These are phyloP conservation scores for Phyllosticta citribraziliensis DNA, from an alignment of 2,329 filamentous ascomycete species.

Conservation along the genomic window DNA sequence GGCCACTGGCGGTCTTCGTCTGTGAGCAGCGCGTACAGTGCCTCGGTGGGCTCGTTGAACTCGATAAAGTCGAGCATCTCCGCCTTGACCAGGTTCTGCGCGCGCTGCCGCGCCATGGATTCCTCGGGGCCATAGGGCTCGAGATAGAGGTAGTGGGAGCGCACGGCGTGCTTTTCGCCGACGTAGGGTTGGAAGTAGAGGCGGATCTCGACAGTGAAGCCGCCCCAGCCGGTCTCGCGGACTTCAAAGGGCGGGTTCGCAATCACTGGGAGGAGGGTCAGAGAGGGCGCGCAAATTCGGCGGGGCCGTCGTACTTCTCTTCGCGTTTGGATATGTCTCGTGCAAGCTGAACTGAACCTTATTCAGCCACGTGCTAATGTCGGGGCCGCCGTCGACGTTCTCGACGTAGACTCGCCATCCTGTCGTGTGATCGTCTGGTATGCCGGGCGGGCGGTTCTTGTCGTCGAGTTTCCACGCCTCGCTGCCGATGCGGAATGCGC, in stretches of 20 bases:
- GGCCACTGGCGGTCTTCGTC: slow-evolving; percentile 50
- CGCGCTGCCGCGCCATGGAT: slow-evolving; percentile 48
- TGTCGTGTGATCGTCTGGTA: slow-evolving; percentile 88
- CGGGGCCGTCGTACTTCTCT: slow-evolving; percentile 51
- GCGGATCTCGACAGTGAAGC: slow-evolving; percentile 94
- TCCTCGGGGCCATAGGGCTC: slow-evolving; percentile 74
- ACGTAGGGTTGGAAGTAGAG: slow-evolving; percentile 84
- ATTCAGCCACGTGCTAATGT: slow-evolving; percentile 90
- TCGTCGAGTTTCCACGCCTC: slow-evolving; percentile 52
- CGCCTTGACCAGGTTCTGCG: slow-evolving; percentile 53
- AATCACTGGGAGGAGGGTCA: background rate
- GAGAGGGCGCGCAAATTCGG: background rate
- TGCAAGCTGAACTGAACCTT: slow-evolving; percentile 98
- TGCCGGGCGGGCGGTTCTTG: slow-evolving; percentile 48
- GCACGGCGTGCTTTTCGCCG: slow-evolving; percentile 87
- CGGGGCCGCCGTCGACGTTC: slow-evolving; percentile 71
- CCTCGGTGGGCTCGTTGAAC: slow-evolving; percentile 93
- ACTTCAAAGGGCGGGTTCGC: slow-evolving; percentile 63
- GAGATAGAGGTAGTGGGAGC: slow-evolving; percentile 84
- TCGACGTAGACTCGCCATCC: slow-evolving; percentile 93
- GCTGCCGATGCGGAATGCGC: slow-evolving; percentile 38
- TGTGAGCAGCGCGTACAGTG: slow-evolving; percentile 81
- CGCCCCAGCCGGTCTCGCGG: slow-evolving; percentile 91
- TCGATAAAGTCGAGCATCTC: slow-evolving; percentile 90
- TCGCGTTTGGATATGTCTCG: slow-evolving; percentile 87